These are phyloP conservation scores for Ephemerocybe angulata DNA, from an alignment of 768 basidiomycete genomes.

Conservation along the genomic window DNA sequence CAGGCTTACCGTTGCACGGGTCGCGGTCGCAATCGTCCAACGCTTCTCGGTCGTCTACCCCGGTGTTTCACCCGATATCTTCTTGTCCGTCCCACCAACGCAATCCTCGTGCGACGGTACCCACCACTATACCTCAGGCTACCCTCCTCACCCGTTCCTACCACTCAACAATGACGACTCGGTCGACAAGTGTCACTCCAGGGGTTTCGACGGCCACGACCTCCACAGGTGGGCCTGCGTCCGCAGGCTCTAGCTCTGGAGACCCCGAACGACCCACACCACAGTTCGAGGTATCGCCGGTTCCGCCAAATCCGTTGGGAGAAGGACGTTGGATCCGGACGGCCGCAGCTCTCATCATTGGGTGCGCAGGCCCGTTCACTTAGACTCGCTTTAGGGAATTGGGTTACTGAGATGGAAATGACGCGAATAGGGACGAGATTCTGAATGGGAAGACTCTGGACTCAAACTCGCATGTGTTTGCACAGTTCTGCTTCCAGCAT, in stretches of 20 bases:
- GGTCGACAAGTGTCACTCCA: not conserved
- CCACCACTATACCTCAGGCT: not conserved
- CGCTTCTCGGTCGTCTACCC: too few species aligned
- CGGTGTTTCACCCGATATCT: not conserved
- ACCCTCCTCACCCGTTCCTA: not conserved
- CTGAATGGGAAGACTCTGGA: slow-evolving; percentile 89
- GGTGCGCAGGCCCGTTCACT: slow-evolving; percentile 38
- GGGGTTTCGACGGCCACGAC: not conserved
- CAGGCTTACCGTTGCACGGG: too few species aligned
- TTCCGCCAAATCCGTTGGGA: slow-evolving; percentile 64
- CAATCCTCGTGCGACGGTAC: not conserved
- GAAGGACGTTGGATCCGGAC: slow-evolving; percentile 69
- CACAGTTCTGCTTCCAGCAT: slow-evolving; percentile 84
- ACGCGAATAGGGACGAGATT: slow-evolving; percentile 87
- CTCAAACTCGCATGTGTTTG: slow-evolving; percentile 81
- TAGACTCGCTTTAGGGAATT: not conserved
- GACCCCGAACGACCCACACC: not conserved
- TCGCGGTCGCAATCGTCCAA: too few species aligned
- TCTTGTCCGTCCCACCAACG: not conserved
- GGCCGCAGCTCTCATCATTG: slow-evolving; percentile 74
- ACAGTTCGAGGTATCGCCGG: slow-evolving; percentile 48
- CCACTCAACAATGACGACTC: not conserved
- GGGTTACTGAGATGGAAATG: not conserved
- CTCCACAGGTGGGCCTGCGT: too few species aligned
- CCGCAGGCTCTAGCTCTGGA: not conserved